phyloP scores from a whole-genome alignment of 1,139 yeast species.

The Kluyveromyces sp. region DNA sequence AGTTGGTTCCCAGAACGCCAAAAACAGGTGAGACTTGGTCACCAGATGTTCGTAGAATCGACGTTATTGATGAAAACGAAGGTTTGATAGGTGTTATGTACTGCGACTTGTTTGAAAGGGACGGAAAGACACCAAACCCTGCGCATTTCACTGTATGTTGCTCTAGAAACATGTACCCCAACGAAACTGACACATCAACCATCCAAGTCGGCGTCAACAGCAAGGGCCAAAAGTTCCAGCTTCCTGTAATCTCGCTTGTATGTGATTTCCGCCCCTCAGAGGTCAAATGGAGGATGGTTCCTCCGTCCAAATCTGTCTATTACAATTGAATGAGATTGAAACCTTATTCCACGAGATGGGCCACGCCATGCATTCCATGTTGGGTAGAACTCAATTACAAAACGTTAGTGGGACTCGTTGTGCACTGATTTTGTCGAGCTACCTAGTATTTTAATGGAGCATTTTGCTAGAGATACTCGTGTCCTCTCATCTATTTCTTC shows the following conservation, averaged over 20 bases:
- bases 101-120: slow-evolving; percentile 57
- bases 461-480: slow-evolving; percentile 74
- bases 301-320: slow-evolving; percentile 35
- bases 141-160: slow-evolving; percentile 98
- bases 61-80: slow-evolving; percentile 56
- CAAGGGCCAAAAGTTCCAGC: slow-evolving; percentile 48
- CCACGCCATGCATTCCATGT: slow-evolving; percentile 97
- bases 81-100: slow-evolving; percentile 58
- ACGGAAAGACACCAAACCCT: slow-evolving; percentile 62
- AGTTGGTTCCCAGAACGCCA: slow-evolving; percentile 59
- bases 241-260: slow-evolving; percentile 83
- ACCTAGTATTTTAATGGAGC: slow-evolving; percentile 93
- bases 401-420: slow-evolving; percentile 94
- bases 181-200: slow-evolving; percentile 35
- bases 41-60: slow-evolving; percentile 73
- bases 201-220: slow-evolving; percentile 34
- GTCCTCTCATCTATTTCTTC: slow-evolving; percentile 67
- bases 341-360: slow-evolving; percentile 98
- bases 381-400: slow-evolving; percentile 83
- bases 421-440: slow-evolving; percentile 94
- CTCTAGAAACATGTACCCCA: slow-evolving; percentile 62
- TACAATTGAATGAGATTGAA: slow-evolving; percentile 75
- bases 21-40: slow-evolving; percentile 83
- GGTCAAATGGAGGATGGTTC: neutral
- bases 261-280: slow-evolving; percentile 54